Evolutionary conservation across 1,139 yeast genomes (phyloP).

Genomic region (Pneumocystis oryctolagi): DNA sequence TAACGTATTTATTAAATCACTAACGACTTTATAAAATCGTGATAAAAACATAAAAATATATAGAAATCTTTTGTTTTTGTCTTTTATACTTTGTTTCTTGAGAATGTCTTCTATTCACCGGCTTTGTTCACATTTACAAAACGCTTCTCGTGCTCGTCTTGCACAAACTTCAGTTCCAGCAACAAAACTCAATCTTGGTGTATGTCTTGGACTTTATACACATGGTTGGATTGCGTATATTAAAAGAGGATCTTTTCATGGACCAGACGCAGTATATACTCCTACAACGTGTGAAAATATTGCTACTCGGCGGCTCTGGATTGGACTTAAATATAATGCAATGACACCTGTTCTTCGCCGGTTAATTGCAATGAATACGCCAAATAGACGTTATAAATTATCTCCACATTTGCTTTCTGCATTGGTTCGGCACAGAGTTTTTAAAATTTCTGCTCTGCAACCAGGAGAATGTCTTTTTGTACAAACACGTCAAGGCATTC

Average conservation of each 20-base stretch:
- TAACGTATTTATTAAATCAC: too few species aligned
- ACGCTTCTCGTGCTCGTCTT: constrained; percentile 62
- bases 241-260: constrained; percentile 76
- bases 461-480: constrained; percentile 83
- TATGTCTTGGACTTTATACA: constrained; percentile 70
- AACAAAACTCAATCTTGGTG: constrained; percentile 65
- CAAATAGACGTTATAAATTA: constrained; percentile 63
- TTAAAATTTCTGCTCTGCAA: constrained; percentile 59
- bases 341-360: constrained; percentile 61
- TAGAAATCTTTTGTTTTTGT: too few species aligned
- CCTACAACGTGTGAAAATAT: constrained; percentile 84
- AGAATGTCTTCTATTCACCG: constrained; percentile 23
- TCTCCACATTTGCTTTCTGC: constrained; percentile 49
- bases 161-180: constrained; percentile 73
- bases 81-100: background rate
- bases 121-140: constrained; percentile 78
- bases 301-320: constrained; percentile 77
- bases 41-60: too few species aligned
- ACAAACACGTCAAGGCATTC: constrained; percentile 38
- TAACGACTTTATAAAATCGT: too few species aligned
- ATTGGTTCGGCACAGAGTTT: constrained; percentile 62
- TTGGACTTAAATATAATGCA: constrained; percentile 76
- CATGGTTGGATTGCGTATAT: constrained; percentile 80
- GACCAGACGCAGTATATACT: constrained; percentile 62
- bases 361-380: constrained; percentile 66